Evolutionary conservation across 352 stramenopile genomes (phyloP).

Genomic region (Globisporangium canariense): DNA sequence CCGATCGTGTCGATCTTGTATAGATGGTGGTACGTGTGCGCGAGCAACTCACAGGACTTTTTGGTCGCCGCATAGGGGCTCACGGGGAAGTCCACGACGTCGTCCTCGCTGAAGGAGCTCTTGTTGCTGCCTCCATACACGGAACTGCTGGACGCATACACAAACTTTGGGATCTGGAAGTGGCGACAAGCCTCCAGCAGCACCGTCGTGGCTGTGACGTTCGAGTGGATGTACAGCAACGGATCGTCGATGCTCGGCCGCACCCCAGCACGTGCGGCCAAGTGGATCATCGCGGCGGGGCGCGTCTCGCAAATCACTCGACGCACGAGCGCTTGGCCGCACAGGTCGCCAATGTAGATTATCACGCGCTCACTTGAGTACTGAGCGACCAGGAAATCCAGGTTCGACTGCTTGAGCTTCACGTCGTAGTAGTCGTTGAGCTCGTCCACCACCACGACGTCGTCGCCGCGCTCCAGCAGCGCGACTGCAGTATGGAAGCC

Average conservation of each 20-base stretch:
- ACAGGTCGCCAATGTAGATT: constrained; percentile 92
- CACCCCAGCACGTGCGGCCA: constrained; percentile 96
- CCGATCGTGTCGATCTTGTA: constrained; percentile 94
- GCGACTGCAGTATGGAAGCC: constrained; percentile 93
- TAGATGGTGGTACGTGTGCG: constrained; percentile 96
- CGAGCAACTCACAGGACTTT: constrained; percentile 96
- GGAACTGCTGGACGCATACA: constrained; percentile 94
- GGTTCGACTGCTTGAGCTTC: constrained; percentile 95
- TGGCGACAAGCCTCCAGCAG: constrained; percentile 91
- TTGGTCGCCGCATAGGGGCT: constrained; percentile 97
- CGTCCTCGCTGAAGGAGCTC: constrained; percentile 87
- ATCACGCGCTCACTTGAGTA: constrained; percentile 55
- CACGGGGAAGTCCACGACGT: constrained; percentile 93
- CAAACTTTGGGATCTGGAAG: constrained; percentile 92
- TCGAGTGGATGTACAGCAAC: constrained; percentile 97
- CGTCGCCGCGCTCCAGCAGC: constrained; percentile 83
- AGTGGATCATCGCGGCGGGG: constrained; percentile 89
- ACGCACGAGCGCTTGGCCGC: constrained; percentile 89
- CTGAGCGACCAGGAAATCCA: constrained; percentile 72
- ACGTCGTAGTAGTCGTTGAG: constrained; percentile 99
- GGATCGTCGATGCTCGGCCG: constrained; percentile 97
- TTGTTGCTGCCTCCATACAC: constrained; percentile 94
- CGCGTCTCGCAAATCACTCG: constrained; percentile 87
- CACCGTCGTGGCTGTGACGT: constrained; percentile 92
- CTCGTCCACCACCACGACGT: constrained; percentile 97